Percentiles rank a stretch among this genome's conserved stretches.
These are phyloP conservation scores for Citrullus mucosospermus DNA, from an alignment of 306 rosid genomes.

Conservation along the genomic window DNA sequence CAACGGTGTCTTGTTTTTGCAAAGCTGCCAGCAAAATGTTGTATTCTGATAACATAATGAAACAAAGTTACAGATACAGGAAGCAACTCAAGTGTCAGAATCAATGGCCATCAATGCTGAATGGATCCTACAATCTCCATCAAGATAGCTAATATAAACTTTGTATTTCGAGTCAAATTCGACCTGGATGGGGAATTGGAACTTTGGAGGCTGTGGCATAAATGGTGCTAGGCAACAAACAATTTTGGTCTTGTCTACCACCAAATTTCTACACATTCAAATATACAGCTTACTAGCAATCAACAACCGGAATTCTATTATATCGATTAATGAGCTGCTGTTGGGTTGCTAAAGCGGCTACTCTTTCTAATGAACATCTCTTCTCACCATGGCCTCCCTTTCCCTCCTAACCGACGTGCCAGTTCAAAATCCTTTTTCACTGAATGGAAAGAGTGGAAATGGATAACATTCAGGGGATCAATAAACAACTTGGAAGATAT, in stretches of 20 bases:
- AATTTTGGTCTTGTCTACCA: not conserved
- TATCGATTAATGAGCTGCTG: slow-evolving; percentile 4
- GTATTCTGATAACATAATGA: not conserved
- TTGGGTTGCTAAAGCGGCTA: not conserved
- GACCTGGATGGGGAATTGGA: not conserved
- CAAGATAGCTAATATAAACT: not conserved
- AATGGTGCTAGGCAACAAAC: not conserved
- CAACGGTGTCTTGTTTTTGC: not conserved
- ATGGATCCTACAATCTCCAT: not conserved
- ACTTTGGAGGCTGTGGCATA: not conserved
- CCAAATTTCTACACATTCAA: not conserved
- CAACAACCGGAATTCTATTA: not conserved
- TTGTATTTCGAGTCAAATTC: not conserved
- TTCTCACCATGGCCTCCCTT: slow-evolving; percentile 61
- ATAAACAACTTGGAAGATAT: not conserved
- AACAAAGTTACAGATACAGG: not conserved
- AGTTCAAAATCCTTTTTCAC: slow-evolving; percentile 91
- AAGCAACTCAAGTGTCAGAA: not conserved
- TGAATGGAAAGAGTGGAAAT: slow-evolving; percentile 15
- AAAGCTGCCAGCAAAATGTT: not conserved
- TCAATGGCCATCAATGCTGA: not conserved
- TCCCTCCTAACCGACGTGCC: slow-evolving; percentile 68
- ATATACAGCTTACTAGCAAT: slow-evolving; percentile 3
- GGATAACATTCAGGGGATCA: not conserved
- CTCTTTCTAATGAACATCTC: not conserved